Conservation (phyloP, 2,329 filamentous ascomycete species). For the Calonectria naviculata region DNA sequence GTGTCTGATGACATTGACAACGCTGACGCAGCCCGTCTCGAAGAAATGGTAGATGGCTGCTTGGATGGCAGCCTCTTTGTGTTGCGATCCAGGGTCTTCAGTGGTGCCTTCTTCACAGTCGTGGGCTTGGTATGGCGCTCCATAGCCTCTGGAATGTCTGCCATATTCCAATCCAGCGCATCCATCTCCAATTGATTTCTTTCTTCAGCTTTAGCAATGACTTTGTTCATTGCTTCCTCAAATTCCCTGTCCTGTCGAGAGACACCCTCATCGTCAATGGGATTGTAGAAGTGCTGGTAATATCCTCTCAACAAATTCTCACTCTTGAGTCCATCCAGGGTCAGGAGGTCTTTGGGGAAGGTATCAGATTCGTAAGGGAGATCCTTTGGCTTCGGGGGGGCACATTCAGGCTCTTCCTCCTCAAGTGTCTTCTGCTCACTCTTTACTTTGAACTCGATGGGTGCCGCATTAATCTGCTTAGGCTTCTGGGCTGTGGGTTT, state of each 20-base stretch:
- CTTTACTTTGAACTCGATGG: constrained; percentile 72
- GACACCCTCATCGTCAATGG: constrained; percentile 75
- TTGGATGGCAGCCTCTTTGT: constrained; percentile 23
- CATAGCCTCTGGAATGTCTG: constrained; percentile 63
- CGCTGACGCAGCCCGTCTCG: constrained; percentile 66
- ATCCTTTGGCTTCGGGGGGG: constrained; percentile 78
- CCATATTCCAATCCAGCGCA: constrained; percentile 69
- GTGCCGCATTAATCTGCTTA: constrained; percentile 64
- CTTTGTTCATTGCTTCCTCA: constrained; percentile 62
- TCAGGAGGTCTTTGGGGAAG: constrained; percentile 67
- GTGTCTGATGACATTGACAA: constrained; percentile 54
- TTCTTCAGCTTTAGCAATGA: constrained; percentile 70
- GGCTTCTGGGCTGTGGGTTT: constrained; percentile 71
- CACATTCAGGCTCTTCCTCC: constrained; percentile 86
- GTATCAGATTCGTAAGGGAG: constrained; percentile 77
- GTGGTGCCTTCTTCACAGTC: constrained; percentile 7
- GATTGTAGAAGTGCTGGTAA: constrained; percentile 70
- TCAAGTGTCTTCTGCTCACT: constrained; percentile 58
- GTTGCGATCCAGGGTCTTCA: constrained; percentile 2
- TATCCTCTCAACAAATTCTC: constrained; percentile 71
- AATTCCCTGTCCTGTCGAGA: constrained; percentile 71
- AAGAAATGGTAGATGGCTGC: constrained; percentile 44
- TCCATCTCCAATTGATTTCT: constrained; percentile 75
- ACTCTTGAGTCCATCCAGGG: constrained; percentile 67
- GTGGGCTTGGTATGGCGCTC: constrained; percentile 13